Evolutionary conservation across 2,329 filamentous ascomycete genomes (phyloP).

Genomic region (Aspergillus thermomutatus): DNA sequence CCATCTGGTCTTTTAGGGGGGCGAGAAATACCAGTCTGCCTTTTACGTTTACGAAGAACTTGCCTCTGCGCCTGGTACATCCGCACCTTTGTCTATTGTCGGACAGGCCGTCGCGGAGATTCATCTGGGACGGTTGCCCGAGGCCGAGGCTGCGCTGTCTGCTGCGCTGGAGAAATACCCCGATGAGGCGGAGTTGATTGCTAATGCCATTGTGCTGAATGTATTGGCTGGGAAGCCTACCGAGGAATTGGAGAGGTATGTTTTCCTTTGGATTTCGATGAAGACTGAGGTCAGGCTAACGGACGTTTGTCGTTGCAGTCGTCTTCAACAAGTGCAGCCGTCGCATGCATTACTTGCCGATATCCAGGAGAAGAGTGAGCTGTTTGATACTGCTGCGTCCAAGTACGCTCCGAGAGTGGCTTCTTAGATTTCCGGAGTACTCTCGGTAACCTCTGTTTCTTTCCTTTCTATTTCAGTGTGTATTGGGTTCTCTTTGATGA

Average conservation of each 20-base stretch:
- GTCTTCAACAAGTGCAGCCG: slow-evolving; percentile 53
- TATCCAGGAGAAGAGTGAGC: slow-evolving; percentile 76
- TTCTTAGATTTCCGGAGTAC: slow-evolving; percentile 16
- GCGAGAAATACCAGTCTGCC: slow-evolving; percentile 91
- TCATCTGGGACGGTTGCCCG: slow-evolving; percentile 81
- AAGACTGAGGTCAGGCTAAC: slow-evolving; percentile 16
- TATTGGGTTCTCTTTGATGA: slow-evolving; percentile 17
- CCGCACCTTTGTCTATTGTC: slow-evolving; percentile 71
- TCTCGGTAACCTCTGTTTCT: not conserved
- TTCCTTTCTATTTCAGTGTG: slow-evolving; percentile 8
- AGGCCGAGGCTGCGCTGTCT: slow-evolving; percentile 82
- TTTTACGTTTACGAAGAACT: slow-evolving; percentile 98
- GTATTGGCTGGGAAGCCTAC: slow-evolving; percentile 71
- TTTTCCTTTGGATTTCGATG: slow-evolving; percentile 8
- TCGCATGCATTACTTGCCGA: slow-evolving; percentile 71
- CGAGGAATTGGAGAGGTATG: slow-evolving; percentile 61
- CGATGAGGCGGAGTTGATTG: slow-evolving; percentile 69
- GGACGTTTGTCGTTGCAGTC: slow-evolving; percentile 17
- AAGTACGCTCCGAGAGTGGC: slow-evolving; percentile 83
- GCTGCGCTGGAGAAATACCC: slow-evolving; percentile 74
- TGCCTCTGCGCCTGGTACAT: slow-evolving; percentile 78
- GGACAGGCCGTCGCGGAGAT: slow-evolving; percentile 89
- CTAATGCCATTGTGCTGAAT: slow-evolving; percentile 77
- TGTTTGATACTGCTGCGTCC: slow-evolving; percentile 79
- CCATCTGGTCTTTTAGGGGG: slow-evolving; percentile 58